A percentile compares a stretch with the other conserved stretches of the same genome.
These are phyloP conservation scores for Scopulariopsis brevicaulis DNA, from an alignment of 2,329 filamentous ascomycete species.

Conservation along the genomic window DNA sequence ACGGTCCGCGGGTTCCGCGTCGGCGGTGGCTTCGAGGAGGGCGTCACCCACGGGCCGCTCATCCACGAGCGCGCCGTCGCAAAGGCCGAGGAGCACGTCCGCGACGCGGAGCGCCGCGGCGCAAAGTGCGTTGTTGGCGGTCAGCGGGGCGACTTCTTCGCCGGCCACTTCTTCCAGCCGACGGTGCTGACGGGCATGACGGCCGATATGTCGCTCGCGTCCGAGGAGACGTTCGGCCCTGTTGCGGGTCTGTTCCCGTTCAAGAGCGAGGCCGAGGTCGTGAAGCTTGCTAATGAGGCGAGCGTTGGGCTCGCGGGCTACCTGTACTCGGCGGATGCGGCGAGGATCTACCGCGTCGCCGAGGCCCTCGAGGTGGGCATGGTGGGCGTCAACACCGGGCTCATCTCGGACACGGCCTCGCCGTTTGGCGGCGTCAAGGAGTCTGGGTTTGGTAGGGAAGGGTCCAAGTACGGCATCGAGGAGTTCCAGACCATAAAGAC, in stretches of 20 bases:
- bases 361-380: conserved; percentile 77
- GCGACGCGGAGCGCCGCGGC: conserved; percentile 51
- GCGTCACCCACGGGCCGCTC: conserved; percentile 47
- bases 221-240: conserved; percentile 64
- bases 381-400: conserved; percentile 73
- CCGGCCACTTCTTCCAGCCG: conserved; percentile 57
- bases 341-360: conserved; percentile 49
- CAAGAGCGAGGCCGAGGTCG: conserved; percentile 57
- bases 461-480: conserved; percentile 63
- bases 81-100: conserved; percentile 51
- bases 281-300: conserved; percentile 51
- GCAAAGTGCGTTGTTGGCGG: conserved; percentile 48
- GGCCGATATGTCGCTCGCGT: conserved; percentile 52
- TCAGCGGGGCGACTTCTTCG: conserved; percentile 38
- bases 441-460: conserved; percentile 71
- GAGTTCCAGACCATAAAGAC: conserved; percentile 70
- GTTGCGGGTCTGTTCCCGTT: conserved; percentile 60
- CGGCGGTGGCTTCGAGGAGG: conserved; percentile 41
- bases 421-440: conserved; percentile 76
- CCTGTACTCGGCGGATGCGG: conserved; percentile 56
- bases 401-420: conserved; percentile 45
- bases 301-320: conserved; percentile 64
- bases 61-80: conserved; percentile 53
- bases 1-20: conserved; percentile 47
- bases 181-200: conserved; percentile 59